Conservation (phyloP, 306 rosid species). For the Ochetophila trinervis region DNA sequence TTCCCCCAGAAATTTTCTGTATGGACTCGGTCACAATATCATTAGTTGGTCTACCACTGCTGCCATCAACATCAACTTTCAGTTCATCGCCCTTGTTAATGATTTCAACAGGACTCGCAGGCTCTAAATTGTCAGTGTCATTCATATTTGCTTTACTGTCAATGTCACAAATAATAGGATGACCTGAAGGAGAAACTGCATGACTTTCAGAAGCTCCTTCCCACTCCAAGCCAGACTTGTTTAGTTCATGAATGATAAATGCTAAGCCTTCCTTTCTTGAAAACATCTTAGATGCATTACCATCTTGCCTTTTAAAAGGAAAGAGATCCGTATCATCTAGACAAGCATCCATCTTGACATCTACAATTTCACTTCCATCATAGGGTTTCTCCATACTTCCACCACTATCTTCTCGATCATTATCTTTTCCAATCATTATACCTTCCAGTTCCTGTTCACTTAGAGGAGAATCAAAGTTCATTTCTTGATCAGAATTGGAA, state of each 20-base stretch:
- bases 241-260: conserved; percentile 30
- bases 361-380: conserved; percentile 27
- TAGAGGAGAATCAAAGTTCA: conserved; percentile 31
- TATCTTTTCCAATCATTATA: conserved; percentile 26
- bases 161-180: conserved; percentile 21
- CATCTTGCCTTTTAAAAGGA: conserved; percentile 30
- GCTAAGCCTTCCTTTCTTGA: conserved; percentile 28
- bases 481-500: conserved; percentile 29
- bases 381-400: conserved; percentile 39
- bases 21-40: conserved; percentile 28
- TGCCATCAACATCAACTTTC: conserved; percentile 27
- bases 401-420: conserved; percentile 42
- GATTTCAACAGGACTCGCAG: conserved; percentile 29
- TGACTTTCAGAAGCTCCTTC: conserved; percentile 33
- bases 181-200: conserved; percentile 26
- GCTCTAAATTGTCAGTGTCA: conserved; percentile 25
- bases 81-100: conserved; percentile 25
- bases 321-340: conserved; percentile 22
- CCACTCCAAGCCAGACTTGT: conserved; percentile 32
- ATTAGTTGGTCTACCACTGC: conserved; percentile 30
- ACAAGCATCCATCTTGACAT: conserved; percentile 36
- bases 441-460: conserved; percentile 41
- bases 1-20: conserved; percentile 35
- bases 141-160: conserved; percentile 26
- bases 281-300: conserved; percentile 20